These are phyloP conservation scores for Cyberlindnera maritima DNA, from an alignment of 805 yeast genomes.

Conservation along the genomic window DNA sequence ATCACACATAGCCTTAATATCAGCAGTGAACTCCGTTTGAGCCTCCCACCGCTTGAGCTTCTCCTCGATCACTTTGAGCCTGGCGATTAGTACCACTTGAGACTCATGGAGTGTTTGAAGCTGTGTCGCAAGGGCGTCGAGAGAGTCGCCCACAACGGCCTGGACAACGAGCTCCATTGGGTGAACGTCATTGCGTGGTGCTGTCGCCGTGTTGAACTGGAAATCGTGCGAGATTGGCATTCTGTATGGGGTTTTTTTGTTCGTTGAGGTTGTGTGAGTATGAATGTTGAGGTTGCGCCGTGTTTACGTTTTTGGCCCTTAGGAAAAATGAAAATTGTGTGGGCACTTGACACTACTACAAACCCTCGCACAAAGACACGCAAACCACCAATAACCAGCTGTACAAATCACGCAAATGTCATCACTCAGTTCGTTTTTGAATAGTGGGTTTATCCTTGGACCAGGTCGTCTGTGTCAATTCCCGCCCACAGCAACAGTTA, in stretches of 20 bases:
- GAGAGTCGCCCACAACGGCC: constrained; percentile 49
- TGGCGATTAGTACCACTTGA: constrained; percentile 49
- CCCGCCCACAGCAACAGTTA: not conserved
- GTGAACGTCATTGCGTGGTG: constrained; percentile 38
- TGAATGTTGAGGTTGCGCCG: no score
- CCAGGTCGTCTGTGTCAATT: not conserved
- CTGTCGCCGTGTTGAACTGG: constrained; percentile 14
- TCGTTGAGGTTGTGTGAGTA: no score
- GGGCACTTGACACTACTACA: not conserved
- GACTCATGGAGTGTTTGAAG: constrained; percentile 54
- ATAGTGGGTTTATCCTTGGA: constrained; percentile 18
- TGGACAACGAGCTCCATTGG: constrained; percentile 62
- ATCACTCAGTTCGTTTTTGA: constrained; percentile 20
- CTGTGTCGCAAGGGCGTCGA: constrained; percentile 49
- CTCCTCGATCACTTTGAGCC: constrained; percentile 42
- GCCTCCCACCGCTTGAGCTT: constrained; percentile 30
- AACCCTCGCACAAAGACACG: not conserved
- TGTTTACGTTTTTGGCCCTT: not conserved
- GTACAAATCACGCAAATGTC: constrained; percentile 17
- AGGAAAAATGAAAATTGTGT: not conserved
- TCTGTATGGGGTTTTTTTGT: not conserved
- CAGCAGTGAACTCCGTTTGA: constrained; percentile 21
- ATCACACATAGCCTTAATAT: constrained; percentile 19
- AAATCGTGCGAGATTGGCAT: constrained; percentile 18
- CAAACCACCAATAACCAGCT: not conserved